Evolutionary conservation across 768 basidiomycete genomes (phyloP).

Genomic region (Leccinum longicurvipes): DNA sequence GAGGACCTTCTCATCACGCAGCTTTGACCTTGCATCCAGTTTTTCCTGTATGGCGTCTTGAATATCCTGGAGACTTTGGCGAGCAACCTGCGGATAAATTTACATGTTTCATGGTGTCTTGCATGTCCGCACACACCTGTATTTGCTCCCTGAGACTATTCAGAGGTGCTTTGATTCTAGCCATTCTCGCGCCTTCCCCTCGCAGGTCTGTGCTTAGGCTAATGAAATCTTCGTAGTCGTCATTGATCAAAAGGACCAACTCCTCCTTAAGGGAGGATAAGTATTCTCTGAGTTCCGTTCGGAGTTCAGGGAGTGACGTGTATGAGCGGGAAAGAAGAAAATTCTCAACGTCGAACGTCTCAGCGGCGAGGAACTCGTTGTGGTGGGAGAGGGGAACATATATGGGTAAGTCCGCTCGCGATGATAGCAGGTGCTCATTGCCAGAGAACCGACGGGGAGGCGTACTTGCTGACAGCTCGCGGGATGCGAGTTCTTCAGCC

Average conservation of each 20-base stretch:
- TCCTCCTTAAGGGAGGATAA: constrained; percentile 84
- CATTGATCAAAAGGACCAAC: constrained; percentile 92
- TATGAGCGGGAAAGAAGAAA: constrained; percentile 87
- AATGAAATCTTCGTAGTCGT: constrained; percentile 98
- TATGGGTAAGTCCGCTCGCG: constrained; percentile 52
- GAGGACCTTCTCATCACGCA: constrained; percentile 80
- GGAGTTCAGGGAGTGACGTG: constrained; percentile 83
- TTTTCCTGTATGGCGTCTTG: constrained; percentile 78
- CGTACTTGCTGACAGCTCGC: constrained; percentile 40
- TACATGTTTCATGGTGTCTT: neutral
- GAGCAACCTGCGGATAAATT: constrained; percentile 45
- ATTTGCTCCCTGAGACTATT: constrained; percentile 60
- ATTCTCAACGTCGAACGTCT: constrained; percentile 74
- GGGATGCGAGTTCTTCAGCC: constrained; percentile 64
- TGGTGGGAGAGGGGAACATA: constrained; percentile 75
- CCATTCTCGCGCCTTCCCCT: constrained; percentile 75
- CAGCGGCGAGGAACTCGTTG: constrained; percentile 67
- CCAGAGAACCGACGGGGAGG: constrained; percentile 7
- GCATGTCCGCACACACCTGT: constrained; percentile 46
- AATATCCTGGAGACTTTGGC: constrained; percentile 57
- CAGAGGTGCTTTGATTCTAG: constrained; percentile 67
- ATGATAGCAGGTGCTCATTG: constrained; percentile 6
- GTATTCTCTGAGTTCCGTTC: constrained; percentile 84
- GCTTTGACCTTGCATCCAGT: constrained; percentile 63
- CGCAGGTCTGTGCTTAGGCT: constrained; percentile 89